These are phyloP conservation scores for Boletus semigastroideus DNA, from an alignment of 1,284 basidiomycete genomes.

Conservation along the genomic window DNA sequence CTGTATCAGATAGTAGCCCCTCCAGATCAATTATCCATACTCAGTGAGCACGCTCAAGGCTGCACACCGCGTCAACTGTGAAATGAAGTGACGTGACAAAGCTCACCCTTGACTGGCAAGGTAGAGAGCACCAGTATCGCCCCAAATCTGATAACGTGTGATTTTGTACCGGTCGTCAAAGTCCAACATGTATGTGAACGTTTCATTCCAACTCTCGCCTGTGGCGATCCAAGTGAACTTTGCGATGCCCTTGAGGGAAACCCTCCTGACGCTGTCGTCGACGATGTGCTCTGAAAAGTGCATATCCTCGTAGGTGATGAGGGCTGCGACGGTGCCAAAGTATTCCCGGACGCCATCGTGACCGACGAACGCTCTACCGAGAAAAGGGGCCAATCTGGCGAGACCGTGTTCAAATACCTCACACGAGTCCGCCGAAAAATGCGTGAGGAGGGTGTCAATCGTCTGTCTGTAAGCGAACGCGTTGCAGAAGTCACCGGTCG, in stretches of 20 bases:
- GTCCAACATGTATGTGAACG: slow-evolving; percentile 59
- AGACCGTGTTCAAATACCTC: slow-evolving; percentile 59
- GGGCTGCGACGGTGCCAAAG: slow-evolving; percentile 46
- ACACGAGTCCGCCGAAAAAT: slow-evolving; percentile 50
- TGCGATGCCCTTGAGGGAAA: slow-evolving; percentile 53
- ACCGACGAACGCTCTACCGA: slow-evolving; percentile 52
- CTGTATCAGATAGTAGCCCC: slow-evolving; percentile 18
- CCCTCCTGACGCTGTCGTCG: slow-evolving; percentile 42
- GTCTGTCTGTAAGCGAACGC: slow-evolving; percentile 49
- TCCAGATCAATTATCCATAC: background rate
- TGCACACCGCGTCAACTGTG: background rate
- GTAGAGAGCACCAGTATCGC: slow-evolving; percentile 63
- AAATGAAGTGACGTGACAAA: background rate
- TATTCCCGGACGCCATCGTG: slow-evolving; percentile 46
- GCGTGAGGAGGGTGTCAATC: slow-evolving; percentile 42
- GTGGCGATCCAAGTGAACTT: slow-evolving; percentile 57
- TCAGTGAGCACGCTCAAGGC: background rate
- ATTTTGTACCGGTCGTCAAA: slow-evolving; percentile 59
- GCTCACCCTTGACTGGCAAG: slow-evolving; percentile 47
- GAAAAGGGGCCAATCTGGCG: slow-evolving; percentile 53
- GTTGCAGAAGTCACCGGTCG: slow-evolving; percentile 51
- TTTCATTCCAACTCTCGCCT: slow-evolving; percentile 53
- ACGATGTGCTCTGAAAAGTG: slow-evolving; percentile 42
- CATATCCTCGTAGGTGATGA: slow-evolving; percentile 45
- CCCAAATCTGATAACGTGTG: slow-evolving; percentile 63